Conservation (phyloP, 441 rosid species). For the Capsella rubella region DNA sequence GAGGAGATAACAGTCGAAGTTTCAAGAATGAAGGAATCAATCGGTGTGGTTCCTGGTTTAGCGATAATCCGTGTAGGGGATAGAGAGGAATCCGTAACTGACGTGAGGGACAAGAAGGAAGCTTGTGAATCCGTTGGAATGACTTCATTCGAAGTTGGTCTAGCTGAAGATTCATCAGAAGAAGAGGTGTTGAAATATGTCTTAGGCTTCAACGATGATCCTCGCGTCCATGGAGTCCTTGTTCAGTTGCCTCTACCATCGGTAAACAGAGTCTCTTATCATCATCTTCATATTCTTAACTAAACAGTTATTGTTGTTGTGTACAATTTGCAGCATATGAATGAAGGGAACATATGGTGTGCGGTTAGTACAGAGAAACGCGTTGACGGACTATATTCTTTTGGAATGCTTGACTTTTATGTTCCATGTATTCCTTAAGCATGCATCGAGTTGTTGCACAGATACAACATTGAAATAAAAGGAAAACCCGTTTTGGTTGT, state of each 20-base stretch:
- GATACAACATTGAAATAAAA: slow-evolving; percentile 74
- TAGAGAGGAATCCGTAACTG: slow-evolving; percentile 80
- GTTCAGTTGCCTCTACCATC: slow-evolving; percentile 87
- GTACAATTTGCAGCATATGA: slow-evolving; percentile 64
- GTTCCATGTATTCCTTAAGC: slow-evolving; percentile 93
- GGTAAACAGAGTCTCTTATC: slow-evolving; percentile 39
- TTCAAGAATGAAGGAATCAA: slow-evolving; percentile 71
- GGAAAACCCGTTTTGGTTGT: slow-evolving; percentile 40
- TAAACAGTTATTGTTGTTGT: background rate
- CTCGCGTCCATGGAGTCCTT: slow-evolving; percentile 88
- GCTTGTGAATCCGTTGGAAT: slow-evolving; percentile 87
- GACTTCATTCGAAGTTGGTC: slow-evolving; percentile 63
- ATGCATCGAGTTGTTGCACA: slow-evolving; percentile 82
- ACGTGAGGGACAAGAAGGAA: slow-evolving; percentile 85
- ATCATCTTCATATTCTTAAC: background rate
- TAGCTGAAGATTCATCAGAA: slow-evolving; percentile 67
- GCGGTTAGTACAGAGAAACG: slow-evolving; percentile 83
- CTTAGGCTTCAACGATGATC: slow-evolving; percentile 64
- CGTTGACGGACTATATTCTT: slow-evolving; percentile 63
- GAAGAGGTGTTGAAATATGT: slow-evolving; percentile 68
- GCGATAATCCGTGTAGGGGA: slow-evolving; percentile 88
- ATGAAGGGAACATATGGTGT: slow-evolving; percentile 73
- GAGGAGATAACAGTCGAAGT: slow-evolving; percentile 74
- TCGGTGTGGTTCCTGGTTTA: slow-evolving; percentile 77
- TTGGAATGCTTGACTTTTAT: slow-evolving; percentile 62